These are phyloP conservation scores for Serpula lacrymans DNA, from an alignment of 768 basidiomycete species.

Conservation along the genomic window DNA sequence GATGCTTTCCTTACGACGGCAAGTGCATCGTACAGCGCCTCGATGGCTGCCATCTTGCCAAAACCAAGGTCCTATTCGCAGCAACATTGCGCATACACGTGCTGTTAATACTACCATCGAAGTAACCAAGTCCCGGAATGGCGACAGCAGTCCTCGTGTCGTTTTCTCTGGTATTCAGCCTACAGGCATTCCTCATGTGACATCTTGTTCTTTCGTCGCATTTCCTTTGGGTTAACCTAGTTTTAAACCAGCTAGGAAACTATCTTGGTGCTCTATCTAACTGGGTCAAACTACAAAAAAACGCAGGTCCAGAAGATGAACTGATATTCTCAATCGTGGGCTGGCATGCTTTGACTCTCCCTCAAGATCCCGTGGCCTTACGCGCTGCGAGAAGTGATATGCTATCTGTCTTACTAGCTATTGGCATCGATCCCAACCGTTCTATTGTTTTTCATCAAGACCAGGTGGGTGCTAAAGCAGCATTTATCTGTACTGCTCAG, in stretches of 20 bases:
- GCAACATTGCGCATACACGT: too few relatives aligned
- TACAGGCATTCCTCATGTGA: conserved; percentile 86
- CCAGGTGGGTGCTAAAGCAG: conserved; percentile 51
- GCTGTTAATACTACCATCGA: too few relatives aligned
- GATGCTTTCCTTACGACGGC: too few relatives aligned
- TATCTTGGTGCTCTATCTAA: conserved; percentile 87
- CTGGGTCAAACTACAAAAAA: conserved; percentile 80
- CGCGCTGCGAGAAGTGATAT: conserved; percentile 64
- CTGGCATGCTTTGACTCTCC: conserved; percentile 91
- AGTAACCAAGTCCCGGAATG: too few relatives aligned
- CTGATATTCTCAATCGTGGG: conserved; percentile 88
- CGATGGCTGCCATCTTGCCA: too few relatives aligned
- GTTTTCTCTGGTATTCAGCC: conserved; percentile 94
- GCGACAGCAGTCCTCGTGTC: conserved; percentile 40
- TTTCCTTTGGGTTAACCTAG: conserved; percentile 4
- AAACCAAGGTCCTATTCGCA: too few relatives aligned
- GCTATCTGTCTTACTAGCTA: conserved; percentile 79
- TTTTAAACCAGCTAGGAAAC: conserved; percentile 72
- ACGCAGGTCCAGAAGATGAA: conserved; percentile 52
- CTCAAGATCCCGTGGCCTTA: conserved; percentile 72
- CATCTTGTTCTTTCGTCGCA: conserved; percentile 15
- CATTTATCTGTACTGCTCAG: conserved; percentile 1
- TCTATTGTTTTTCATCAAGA: conserved; percentile 86
- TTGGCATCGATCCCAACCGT: conserved; percentile 76
- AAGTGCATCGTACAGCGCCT: too few relatives aligned